These are phyloP conservation scores for Lichtheimia ramosa DNA, from an alignment of 371 early-diverging fungal species.

Conservation along the genomic window DNA sequence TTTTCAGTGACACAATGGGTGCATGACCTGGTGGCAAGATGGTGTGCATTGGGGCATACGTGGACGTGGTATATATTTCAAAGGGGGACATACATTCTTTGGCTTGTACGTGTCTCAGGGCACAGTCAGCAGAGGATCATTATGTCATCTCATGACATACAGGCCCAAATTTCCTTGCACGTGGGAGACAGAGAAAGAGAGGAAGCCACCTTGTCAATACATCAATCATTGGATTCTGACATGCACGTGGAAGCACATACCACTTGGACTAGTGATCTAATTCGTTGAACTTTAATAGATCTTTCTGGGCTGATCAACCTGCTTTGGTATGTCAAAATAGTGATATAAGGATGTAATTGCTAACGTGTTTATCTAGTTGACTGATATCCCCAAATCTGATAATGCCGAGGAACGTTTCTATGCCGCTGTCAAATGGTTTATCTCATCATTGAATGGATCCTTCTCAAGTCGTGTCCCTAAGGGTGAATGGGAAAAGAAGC, in stretches of 20 bases:
- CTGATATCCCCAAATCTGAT: slow-evolving; percentile 56
- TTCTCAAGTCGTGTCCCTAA: slow-evolving; percentile 70
- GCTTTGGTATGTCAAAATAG: slow-evolving; percentile 29
- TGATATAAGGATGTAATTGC: no score
- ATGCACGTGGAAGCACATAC: no score
- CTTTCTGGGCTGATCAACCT: slow-evolving; percentile 52
- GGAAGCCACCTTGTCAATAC: no score
- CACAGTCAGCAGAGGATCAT: no score
- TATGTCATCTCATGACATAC: no score
- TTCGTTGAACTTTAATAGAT: slow-evolving; percentile 18
- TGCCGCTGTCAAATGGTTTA: slow-evolving; percentile 75
- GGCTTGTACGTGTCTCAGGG: no score
- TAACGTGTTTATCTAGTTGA: slow-evolving; percentile 19
- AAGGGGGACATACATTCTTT: no score
- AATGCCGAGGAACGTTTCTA: slow-evolving; percentile 71
- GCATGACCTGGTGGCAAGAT: not conserved
- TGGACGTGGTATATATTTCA: not conserved
- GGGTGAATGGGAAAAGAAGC: slow-evolving; percentile 81
- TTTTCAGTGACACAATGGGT: not conserved
- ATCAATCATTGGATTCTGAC: no score
- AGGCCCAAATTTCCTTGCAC: no score
- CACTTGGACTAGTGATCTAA: no score
- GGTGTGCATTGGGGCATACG: not conserved
- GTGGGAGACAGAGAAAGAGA: no score
- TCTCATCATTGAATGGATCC: slow-evolving; percentile 75